Evolutionary conservation across 257 asterid genomes (phyloP).

Genomic region (Nicotiana undulata): DNA sequence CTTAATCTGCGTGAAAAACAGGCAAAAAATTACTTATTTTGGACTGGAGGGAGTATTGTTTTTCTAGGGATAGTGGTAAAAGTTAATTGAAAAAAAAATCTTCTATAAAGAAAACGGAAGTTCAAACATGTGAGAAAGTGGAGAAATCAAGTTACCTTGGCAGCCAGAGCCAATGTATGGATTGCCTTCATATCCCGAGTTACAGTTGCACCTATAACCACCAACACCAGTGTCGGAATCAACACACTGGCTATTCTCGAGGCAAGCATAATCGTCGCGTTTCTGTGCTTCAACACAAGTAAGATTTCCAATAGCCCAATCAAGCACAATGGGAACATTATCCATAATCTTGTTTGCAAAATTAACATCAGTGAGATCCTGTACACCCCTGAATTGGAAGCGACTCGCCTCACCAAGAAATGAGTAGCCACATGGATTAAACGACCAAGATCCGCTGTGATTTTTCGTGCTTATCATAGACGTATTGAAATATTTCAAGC

Average conservation of each 20-base stretch:
- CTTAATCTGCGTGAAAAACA: no score
- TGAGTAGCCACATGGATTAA: conserved; percentile 37
- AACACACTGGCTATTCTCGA: conserved; percentile 28
- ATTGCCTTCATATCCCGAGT: conserved; percentile 46
- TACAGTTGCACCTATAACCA: conserved; percentile 53
- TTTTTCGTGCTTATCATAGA: background rate
- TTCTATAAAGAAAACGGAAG: background rate
- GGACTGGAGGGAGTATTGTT: no score
- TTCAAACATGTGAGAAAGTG: background rate
- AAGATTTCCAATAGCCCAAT: conserved; percentile 53
- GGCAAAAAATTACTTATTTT: no score
- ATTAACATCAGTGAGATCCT: conserved; percentile 21
- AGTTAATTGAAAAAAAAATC: background rate
- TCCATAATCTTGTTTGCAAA: conserved; percentile 21
- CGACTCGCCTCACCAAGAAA: conserved; percentile 44
- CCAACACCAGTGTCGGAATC: conserved; percentile 35
- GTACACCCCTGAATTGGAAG: conserved; percentile 15
- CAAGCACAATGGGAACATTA: conserved; percentile 42
- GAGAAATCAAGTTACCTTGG: conserved; percentile 9
- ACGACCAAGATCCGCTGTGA: conserved; percentile 16
- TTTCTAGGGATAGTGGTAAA: background rate
- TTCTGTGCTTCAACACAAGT: conserved; percentile 31
- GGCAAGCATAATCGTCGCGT: conserved; percentile 22
- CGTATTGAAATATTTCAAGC: conserved; percentile 20
- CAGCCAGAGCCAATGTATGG: conserved; percentile 37